Conservation (phyloP, 495 filamentous ascomycete species). For the Bryoglossum gracile region DNA sequence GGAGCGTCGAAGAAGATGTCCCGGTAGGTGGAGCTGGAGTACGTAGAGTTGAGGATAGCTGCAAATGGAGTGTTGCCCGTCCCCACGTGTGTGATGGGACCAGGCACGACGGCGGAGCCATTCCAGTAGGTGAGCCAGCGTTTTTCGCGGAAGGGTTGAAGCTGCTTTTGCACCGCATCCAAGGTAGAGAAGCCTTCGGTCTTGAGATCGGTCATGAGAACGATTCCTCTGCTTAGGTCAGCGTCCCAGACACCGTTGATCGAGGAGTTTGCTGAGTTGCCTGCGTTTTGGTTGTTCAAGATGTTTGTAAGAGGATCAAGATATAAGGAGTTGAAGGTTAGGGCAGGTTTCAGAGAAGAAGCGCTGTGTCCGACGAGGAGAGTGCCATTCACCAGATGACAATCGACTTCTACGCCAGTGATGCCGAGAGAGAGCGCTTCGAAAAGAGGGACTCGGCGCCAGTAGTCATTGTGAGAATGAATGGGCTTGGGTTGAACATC, state of each 20-base stretch:
- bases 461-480: constrained; percentile 25
- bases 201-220: constrained; percentile 42
- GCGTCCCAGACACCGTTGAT: constrained; percentile 38
- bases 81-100: constrained; percentile 39
- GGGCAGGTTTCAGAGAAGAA: constrained; percentile 39
- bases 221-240: constrained; percentile 30
- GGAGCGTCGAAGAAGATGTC: constrained; percentile 49
- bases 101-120: constrained; percentile 28
- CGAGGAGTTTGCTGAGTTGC: not conserved
- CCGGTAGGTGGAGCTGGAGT: constrained; percentile 33
- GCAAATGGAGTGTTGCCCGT: constrained; percentile 42
- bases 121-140: constrained; percentile 38
- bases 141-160: constrained; percentile 33
- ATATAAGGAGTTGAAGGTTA: constrained; percentile 49
- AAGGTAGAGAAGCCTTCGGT: constrained; percentile 31
- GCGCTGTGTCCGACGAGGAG: constrained; percentile 55
- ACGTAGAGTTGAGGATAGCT: constrained; percentile 31
- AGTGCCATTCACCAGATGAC: constrained; percentile 46
- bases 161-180: constrained; percentile 33
- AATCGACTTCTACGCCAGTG: constrained; percentile 59
- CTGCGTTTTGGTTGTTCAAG: constrained; percentile 40
- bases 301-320: constrained; percentile 49
- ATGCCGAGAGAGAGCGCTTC: constrained; percentile 48
- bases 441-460: constrained; percentile 37
- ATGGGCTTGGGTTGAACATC: constrained; percentile 16